phyloP scores from a whole-genome alignment of 768 basidiomycete species.

The Suillus cothurnatus region DNA sequence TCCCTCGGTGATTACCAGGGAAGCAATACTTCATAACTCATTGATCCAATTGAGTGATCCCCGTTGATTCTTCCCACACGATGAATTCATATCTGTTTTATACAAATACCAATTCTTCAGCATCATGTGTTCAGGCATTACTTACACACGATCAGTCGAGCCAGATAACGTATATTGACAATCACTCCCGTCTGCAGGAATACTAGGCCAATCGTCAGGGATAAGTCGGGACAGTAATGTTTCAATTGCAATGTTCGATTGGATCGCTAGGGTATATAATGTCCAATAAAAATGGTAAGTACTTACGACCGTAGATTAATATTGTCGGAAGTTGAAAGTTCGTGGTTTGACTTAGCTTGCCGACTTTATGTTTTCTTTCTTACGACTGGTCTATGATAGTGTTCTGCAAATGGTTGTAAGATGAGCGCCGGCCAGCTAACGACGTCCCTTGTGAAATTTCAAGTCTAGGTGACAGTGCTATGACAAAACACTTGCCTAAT shows the following conservation, averaged over 20 bases:
- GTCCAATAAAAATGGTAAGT: too few species aligned
- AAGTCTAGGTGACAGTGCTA: background rate
- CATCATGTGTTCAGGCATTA: conserved; percentile 2
- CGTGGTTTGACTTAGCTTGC: too few species aligned
- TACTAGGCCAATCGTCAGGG: too few species aligned
- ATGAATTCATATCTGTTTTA: background rate
- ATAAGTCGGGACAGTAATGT: too few species aligned
- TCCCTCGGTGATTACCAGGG: background rate
- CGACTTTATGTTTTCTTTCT: too few species aligned
- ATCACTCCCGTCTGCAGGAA: background rate
- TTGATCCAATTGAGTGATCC: background rate
- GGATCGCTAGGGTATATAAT: too few species aligned
- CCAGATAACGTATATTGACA: background rate
- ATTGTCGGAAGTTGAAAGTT: too few species aligned
- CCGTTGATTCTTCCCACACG: background rate
- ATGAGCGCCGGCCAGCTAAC: background rate
- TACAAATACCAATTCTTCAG: background rate
- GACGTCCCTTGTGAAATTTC: background rate
- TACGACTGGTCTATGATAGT: too few species aligned
- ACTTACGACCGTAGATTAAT: too few species aligned
- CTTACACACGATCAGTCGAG: background rate
- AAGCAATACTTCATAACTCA: background rate
- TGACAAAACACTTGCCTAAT: background rate
- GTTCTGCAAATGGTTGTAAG: background rate
- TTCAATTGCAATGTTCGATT: too few species aligned